Evolutionary conservation across 345 rosid species (phyloP).

Genomic region (Populus simonii): DNA sequence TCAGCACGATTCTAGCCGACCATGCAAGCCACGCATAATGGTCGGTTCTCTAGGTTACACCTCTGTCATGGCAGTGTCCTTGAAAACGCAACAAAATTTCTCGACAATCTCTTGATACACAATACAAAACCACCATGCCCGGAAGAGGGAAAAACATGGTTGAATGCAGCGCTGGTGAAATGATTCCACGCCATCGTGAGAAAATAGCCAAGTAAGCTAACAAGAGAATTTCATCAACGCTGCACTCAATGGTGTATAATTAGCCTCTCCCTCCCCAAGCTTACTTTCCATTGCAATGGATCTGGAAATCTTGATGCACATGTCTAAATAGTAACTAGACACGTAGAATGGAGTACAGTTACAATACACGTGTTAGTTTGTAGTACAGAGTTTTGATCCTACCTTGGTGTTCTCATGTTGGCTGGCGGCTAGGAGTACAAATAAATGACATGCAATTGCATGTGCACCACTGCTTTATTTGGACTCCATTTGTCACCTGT

Average conservation of each 20-base stretch:
- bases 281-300: constrained; percentile 9
- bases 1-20: no score
- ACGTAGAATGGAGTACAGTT: no score
- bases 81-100: not conserved
- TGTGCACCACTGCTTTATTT: no score
- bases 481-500: no score
- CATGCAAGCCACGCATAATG: no score
- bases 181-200: not conserved
- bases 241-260: constrained; percentile 27
- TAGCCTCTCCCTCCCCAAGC: constrained; percentile 19
- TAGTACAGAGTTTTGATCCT: no score
- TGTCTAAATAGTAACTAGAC: not conserved
- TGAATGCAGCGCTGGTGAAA: constrained; percentile 39
- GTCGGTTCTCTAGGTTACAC: no score
- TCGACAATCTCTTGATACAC: not conserved
- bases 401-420: no score
- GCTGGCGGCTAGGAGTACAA: no score
- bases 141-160: constrained; percentile 32
- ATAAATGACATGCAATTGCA: no score
- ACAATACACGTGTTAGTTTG: no score
- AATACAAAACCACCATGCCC: not conserved
- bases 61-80: not conserved
- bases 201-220: no score
- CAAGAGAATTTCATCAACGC: constrained; percentile 20
- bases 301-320: not conserved